Evolutionary conservation across 371 early-diverging fungal species (phyloP).

Genomic region (Mortierella sp.): DNA sequence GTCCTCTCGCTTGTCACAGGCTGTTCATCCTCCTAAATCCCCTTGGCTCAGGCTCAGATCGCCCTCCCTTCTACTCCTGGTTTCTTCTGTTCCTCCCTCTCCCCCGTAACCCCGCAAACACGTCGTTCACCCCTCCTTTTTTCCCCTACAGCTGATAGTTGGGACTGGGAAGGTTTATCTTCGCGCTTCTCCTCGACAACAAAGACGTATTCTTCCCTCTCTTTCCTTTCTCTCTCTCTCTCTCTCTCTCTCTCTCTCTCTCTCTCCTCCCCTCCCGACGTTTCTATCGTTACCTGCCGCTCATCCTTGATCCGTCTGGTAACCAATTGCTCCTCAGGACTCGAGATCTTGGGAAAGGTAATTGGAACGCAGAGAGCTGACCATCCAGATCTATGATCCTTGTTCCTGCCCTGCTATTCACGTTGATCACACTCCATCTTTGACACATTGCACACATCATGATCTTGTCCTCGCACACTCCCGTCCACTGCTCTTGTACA

Average conservation of each 20-base stretch:
- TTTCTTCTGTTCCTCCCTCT: slow-evolving; percentile 2
- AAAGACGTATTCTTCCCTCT: background rate
- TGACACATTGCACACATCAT: no score
- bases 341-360: no score
- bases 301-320: background rate
- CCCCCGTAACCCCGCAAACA: background rate
- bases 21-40: background rate
- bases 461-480: no score
- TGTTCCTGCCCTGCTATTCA: no score
- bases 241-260: background rate
- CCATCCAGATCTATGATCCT: no score
- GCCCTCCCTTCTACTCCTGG: slow-evolving; percentile 1
- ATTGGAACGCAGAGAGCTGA: no score
- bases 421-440: no score
- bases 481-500: no score
- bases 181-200: slow-evolving; percentile 21
- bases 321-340: no score
- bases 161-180: slow-evolving; percentile 39
- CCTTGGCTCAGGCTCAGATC: slow-evolving; percentile 15
- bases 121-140: background rate
- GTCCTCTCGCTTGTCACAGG: no score
- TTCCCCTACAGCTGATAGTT: slow-evolving; percentile 12
- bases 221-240: background rate
- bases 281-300: background rate
- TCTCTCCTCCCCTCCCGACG: background rate